Base-by-base conservation (phyloP, 108 stramenopile genomes). In the Conticribra guillardii region DNA sequence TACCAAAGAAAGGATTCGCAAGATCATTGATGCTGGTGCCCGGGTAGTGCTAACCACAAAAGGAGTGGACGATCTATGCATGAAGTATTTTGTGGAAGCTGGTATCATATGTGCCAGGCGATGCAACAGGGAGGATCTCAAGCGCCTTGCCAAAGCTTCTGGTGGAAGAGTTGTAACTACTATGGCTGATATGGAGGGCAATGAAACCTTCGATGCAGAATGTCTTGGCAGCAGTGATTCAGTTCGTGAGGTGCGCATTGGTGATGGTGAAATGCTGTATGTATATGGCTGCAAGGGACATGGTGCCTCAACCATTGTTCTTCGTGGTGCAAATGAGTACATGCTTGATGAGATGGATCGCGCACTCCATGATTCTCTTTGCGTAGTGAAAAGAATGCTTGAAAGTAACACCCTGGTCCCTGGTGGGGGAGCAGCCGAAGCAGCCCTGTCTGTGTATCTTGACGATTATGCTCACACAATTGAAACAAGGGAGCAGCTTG, bases 21-120 rank as follows among this genome's bases (percentile, higher is more conserved):
- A 97, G 81, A 98, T 99, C 70, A 74, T 99, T 31, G 81, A 94
- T 48, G 82, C 97, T 16, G 99, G 99, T 22, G 99, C 98, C 55
- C 96, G 88, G 54, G 98, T 99, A 24, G 90, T 99, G 16, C 80
- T 99, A 48, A 98, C 98, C 7, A 97, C 99, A 67, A 99, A 99
- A 84, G 99, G 98, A 53, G 97, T 99, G 61, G 99, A 99, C 69
- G 99, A 99, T 76, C 73, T 97, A 46, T 98, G 98, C 73, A 93
- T 99, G 85, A 99, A 99, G 80, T 99, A 99, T 84, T 99, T 99
- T 86, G 98, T 99, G 11, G 97, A 99, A 77, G 99, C 99, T 11
- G 98, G 98, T 16, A 89, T 87, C 50, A 87, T 97, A 27, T 97
- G 96, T 45, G 95, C 95, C 18, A 87, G 99, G 56, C 92, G 99